Conservation (phyloP, 169 alveolate species). For the Eimeria acervulina region DNA sequence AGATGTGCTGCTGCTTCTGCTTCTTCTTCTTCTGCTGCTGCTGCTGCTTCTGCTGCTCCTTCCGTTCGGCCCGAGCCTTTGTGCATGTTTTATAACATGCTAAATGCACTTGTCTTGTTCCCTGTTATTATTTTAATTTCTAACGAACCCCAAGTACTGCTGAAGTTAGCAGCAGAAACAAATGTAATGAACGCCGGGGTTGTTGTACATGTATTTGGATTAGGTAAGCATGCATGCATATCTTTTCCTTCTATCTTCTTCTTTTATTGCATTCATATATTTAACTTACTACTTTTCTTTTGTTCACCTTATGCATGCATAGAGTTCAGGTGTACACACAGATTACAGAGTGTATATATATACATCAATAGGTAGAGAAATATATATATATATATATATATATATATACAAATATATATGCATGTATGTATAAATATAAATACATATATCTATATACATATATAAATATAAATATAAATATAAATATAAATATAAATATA, state of each 20-base stretch:
- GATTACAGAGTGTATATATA: too few relatives aligned
- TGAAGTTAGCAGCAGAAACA: conserved; percentile 34
- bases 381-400: too few relatives aligned
- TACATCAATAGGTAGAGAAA: too few relatives aligned
- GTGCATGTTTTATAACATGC: conserved; percentile 64
- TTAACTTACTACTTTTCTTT: too few relatives aligned
- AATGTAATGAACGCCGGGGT: not conserved
- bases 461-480: too few relatives aligned
- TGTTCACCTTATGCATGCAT: too few relatives aligned
- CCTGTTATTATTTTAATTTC: conserved; percentile 48
- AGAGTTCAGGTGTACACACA: too few relatives aligned
- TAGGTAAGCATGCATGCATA: conserved; percentile 19
- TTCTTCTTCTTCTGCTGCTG: not conserved
- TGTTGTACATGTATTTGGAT: not conserved
- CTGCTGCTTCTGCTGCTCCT: not conserved
- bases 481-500: not conserved
- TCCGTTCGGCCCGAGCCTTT: conserved; percentile 17
- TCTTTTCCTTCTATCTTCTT: too few relatives aligned
- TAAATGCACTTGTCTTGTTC: conserved; percentile 40
- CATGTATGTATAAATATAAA: too few relatives aligned
- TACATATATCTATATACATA: too few relatives aligned
- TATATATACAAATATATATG: too few relatives aligned
- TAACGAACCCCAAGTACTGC: conserved; percentile 9
- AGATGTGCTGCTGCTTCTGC: not conserved
- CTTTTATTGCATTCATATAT: too few relatives aligned